These are phyloP conservation scores for Talaromyces sp. DNA, from an alignment of 2,329 filamentous ascomycete genomes.

Conservation along the genomic window DNA sequence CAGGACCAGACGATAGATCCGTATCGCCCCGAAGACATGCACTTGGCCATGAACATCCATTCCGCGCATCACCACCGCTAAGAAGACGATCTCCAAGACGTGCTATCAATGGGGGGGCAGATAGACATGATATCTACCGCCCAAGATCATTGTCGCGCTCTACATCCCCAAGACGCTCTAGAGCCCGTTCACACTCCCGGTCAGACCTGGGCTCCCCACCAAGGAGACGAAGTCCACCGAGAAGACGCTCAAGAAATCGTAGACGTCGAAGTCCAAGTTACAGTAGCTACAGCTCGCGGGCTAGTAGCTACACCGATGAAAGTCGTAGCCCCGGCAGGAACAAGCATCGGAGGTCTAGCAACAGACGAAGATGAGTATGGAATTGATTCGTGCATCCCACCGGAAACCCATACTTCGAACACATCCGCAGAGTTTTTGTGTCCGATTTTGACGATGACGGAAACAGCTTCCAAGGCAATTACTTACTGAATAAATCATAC, in stretches of 20 bases:
- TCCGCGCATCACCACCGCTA: conserved; percentile 25
- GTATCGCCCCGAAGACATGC: conserved; percentile 31
- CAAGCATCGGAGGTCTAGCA: conserved; percentile 2
- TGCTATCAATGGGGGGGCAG: conserved; percentile 40
- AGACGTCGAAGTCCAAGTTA: conserved; percentile 60
- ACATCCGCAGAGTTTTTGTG: too few species aligned
- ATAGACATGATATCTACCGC: conserved; percentile 56
- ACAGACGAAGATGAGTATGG: conserved; percentile 11
- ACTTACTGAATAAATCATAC: background rate
- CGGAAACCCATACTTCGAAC: background rate
- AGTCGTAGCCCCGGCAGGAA: conserved; percentile 46
- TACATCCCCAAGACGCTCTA: conserved; percentile 37
- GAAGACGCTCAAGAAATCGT: conserved; percentile 34
- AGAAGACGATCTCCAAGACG: conserved; percentile 38
- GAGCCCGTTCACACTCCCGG: conserved; percentile 37
- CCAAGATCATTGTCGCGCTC: conserved; percentile 56
- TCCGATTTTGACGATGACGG: background rate
- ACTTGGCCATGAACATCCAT: conserved; percentile 24
- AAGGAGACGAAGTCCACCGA: conserved; percentile 34
- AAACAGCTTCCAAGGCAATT: background rate
- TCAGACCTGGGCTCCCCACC: conserved; percentile 43
- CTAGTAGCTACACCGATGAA: conserved; percentile 53
- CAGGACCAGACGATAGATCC: conserved; percentile 57
- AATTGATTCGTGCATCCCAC: background rate
- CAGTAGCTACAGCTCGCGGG: conserved; percentile 59